Evolutionary conservation across 192 early-diverging fungal genomes (phyloP), one percentile per base, ranked within the genome.

Genomic region (Phlyctochytrium planicorne): DNA sequence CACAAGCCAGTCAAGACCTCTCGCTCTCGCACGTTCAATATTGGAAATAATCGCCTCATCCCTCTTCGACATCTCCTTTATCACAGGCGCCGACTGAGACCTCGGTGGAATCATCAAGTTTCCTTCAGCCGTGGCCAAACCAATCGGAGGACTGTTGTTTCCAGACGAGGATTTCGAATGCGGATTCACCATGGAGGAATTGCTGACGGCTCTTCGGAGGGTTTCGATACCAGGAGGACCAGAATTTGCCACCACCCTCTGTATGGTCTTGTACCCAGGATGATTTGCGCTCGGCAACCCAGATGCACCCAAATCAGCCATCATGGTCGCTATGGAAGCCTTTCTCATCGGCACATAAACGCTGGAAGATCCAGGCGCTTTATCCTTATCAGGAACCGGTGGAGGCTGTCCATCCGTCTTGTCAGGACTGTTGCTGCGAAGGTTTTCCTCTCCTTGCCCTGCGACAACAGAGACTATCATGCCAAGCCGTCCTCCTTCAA

Each of bases 401-500:
- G 6, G 10, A 20, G 40, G 10, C 40, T 6, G 6, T 14, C 10
- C 10, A 47, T 6, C 40, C 40, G 6, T 47, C 20, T 47, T 47
- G 10, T 20, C 10, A 6, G 40, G 10, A 20, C 6, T 20, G 20
- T 6, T 47, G 10, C 20, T 20, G 20, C 6, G 20, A 14, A 20
- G 10, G 10, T 6, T 20, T 47, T 47, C 40, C 10, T 20, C 40
- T 47, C 20, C 40, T 47, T 6, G 20, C 10, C 40, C 50, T 2
- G n/a, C 63, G 29, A 34, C 34, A 17, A 52, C 34, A 37, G 34
- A 20, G 14, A 65, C 63, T 17, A 29, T 65, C 30, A 34, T 30
- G 10, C 63, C 63, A 6, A 65, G 30, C 29, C 63, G 1, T 29
- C 63, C 63, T 0, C 37, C 63, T 30, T 65, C 63, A 16, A 65